Base-by-base conservation (phyloP, 2,329 filamentous ascomycete genomes). In the Sarocladium oryzae region DNA sequence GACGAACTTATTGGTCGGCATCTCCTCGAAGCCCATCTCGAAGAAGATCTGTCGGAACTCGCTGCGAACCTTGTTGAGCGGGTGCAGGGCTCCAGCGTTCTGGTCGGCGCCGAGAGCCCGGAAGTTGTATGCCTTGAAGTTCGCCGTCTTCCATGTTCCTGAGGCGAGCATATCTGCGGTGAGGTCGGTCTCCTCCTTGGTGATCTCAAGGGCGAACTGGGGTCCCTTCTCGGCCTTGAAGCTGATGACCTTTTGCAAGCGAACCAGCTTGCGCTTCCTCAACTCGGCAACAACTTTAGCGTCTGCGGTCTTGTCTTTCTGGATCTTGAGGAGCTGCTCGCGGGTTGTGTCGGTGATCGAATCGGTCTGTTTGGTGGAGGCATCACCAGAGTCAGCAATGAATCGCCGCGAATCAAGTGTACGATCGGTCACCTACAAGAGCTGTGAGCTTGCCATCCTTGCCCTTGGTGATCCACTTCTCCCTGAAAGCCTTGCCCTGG, bases 21-120 rank as follows among this genome's bases (percentile, higher is more conserved):
- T 97, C 76, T 99, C 93, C 63, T 92, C 85, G 74, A 97, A 99
- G 50, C 92, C 93, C 85, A 96, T 95, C 67, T 96, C 90, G 72
- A 99, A 97, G 83, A 99, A 99, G 66, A 99, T 96, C 65, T 93
- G 88, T 53, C 93, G 80, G 79, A 99, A 96, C 72, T 97, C 93
- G 61, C 89, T 82, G 60, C 93, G 86, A 61, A 97, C 92, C 76
- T 97, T 97, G 74, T 90, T 96, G 59, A 99, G 74, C 64, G 85
- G 83, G 64, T 78, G 86, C 63, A 79, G 69, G 13, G 81, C 78
- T 49, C 82, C 81, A 13, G 81, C 73, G 56, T 77, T 73, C 65
- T 84, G 81, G 58, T 82, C 78, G 2, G 77, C 73, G 20, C 82
- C 82, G 32, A 84, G 71, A 30, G 64, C 63, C 83, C 92, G 95